These are phyloP conservation scores for Trypanosoma theileri DNA, from an alignment of 208 protist genomes.

Conservation along the genomic window DNA sequence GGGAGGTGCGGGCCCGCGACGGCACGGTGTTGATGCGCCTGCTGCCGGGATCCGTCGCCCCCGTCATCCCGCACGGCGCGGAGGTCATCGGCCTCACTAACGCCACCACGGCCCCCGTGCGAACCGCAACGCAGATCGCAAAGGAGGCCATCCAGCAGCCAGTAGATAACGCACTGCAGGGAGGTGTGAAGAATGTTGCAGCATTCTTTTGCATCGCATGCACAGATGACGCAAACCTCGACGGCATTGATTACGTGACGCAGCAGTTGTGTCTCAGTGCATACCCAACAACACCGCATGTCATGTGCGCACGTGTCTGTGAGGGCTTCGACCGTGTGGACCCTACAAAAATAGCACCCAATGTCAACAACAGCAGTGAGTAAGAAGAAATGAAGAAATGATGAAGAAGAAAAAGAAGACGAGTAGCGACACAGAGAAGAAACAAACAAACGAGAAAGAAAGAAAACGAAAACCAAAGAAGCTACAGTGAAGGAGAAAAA, in stretches of 20 bases:
- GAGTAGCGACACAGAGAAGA: slow-evolving; percentile 6
- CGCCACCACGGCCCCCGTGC: slow-evolving; percentile 49
- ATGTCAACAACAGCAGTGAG: neutral
- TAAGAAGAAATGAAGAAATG: neutral
- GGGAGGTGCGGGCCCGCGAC: slow-evolving; percentile 59
- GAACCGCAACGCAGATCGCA: slow-evolving; percentile 44
- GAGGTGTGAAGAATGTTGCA: slow-evolving; percentile 76
- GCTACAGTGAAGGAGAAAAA: neutral
- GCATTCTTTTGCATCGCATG: slow-evolving; percentile 85
- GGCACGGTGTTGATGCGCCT: slow-evolving; percentile 76
- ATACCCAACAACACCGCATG: slow-evolving; percentile 76
- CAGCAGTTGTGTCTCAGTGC: slow-evolving; percentile 66
- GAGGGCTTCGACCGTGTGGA: slow-evolving; percentile 54
- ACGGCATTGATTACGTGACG: slow-evolving; percentile 82
- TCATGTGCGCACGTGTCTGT: slow-evolving; percentile 76
- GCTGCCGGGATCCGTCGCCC: slow-evolving; percentile 79
- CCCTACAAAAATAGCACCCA: neutral
- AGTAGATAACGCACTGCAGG: slow-evolving; percentile 73
- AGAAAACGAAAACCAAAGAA: neutral
- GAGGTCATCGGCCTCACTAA: slow-evolving; percentile 77
- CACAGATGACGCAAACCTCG: slow-evolving; percentile 74
- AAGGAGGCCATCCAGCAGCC: slow-evolving; percentile 31
- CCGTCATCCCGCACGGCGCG: slow-evolving; percentile 80
- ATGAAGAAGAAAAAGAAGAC: too few relatives aligned
- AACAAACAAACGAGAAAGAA: neutral